These are phyloP conservation scores for Arthroderma sp. DNA, from an alignment of 2,329 filamentous ascomycete genomes.

Conservation along the genomic window DNA sequence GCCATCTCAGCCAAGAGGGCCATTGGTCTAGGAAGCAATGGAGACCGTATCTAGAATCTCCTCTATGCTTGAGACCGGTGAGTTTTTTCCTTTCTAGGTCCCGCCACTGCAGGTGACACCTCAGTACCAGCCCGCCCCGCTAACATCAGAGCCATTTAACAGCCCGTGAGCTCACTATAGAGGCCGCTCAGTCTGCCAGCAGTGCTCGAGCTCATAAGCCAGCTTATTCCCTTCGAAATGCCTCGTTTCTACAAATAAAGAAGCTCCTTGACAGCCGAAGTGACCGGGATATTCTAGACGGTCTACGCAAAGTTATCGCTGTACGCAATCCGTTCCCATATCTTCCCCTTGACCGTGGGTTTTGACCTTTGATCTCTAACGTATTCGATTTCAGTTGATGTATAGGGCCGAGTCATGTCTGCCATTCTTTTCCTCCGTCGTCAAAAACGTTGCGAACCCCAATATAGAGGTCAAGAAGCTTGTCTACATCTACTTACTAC, in stretches of 20 bases:
- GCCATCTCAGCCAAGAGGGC: too few relatives aligned
- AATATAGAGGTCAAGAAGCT: constrained; percentile 95
- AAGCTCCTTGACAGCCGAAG: constrained; percentile 87
- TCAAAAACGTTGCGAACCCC: constrained; percentile 92
- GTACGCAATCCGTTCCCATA: constrained; percentile 36
- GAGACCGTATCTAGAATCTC: constrained; percentile 94
- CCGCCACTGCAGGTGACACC: neutral
- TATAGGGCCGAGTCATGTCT: constrained; percentile 80
- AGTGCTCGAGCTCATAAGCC: constrained; percentile 33
- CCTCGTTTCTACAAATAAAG: constrained; percentile 77
- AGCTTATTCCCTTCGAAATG: constrained; percentile 47
- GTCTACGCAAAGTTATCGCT: constrained; percentile 73
- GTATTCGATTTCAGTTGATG: constrained; percentile 59
- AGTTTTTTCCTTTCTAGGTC: neutral
- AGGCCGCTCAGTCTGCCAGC: constrained; percentile 83
- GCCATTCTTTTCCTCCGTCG: constrained; percentile 90
- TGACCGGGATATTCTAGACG: constrained; percentile 86
- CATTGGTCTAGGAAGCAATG: constrained; percentile 41
- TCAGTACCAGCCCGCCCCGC: neutral
- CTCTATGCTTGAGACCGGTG: constrained; percentile 87
- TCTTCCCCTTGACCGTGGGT: too few relatives aligned
- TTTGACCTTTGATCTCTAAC: too few relatives aligned
- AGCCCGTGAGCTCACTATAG: constrained; percentile 95
- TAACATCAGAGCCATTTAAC: constrained; percentile 13
- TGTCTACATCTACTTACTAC: constrained; percentile 94